A percentile compares a stretch with the other conserved stretches of the same genome.
Conservation (phyloP, 345 rosid species). For the Pistacia integerrima region DNA sequence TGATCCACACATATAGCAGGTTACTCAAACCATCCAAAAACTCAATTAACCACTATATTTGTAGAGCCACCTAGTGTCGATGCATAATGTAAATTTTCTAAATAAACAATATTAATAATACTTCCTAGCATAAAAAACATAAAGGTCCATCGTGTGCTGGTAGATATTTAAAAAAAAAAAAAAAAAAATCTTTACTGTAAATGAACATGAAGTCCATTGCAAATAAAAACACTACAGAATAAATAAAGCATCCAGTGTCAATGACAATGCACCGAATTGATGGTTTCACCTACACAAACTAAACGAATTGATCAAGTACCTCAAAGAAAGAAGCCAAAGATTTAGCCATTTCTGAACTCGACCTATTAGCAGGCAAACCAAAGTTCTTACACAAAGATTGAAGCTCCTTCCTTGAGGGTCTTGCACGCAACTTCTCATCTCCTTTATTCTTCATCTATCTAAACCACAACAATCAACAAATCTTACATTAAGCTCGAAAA, state of each 20-base stretch:
- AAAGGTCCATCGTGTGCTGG: background rate
- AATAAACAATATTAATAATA: background rate
- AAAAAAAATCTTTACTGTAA: background rate
- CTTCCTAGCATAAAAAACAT: background rate
- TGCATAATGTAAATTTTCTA: background rate
- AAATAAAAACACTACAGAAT: background rate
- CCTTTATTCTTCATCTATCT: constrained; percentile 53
- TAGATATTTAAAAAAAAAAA: background rate
- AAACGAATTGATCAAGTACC: constrained; percentile 30
- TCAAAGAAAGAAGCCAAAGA: constrained; percentile 47
- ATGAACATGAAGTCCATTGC: background rate
- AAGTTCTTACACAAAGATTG: constrained; percentile 68
- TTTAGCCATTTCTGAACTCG: constrained; percentile 64
- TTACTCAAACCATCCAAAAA: background rate
- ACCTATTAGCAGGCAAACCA: constrained; percentile 72
- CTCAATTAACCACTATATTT: too few relatives aligned
- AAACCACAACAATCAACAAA: constrained; percentile 7
- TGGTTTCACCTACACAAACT: background rate
- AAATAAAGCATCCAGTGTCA: too few relatives aligned
- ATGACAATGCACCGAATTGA: background rate
- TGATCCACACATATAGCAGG: background rate
- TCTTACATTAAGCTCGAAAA: background rate
- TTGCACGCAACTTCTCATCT: constrained; percentile 38
- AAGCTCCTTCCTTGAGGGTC: constrained; percentile 73
- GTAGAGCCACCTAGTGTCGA: background rate